Conservation (phyloP, 179 eudicot genomes). For the Spergularia azorica region DNA sequence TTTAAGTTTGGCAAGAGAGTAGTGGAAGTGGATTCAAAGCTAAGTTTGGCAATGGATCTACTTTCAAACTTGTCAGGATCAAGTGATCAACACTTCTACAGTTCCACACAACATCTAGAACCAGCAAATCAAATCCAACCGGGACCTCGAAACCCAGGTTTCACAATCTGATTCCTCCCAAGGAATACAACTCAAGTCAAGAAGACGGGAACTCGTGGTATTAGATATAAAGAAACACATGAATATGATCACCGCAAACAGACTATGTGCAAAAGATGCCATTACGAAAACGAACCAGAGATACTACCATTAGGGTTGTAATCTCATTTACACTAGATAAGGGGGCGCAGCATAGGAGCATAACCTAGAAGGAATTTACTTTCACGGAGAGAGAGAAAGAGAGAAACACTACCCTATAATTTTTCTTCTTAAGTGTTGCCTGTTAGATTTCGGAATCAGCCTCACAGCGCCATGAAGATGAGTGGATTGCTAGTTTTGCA, state of each 20-base stretch:
- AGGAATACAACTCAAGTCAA: conserved; percentile 20
- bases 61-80: not conserved
- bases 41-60: not conserved
- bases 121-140: conserved; percentile 18
- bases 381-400: not conserved
- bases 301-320: conserved; percentile 13
- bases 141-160: conserved; percentile 10
- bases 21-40: too few species aligned
- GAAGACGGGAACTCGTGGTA: conserved; percentile 15
- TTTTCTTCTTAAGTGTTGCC: conserved; percentile 28
- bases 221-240: not conserved
- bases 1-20: too few species aligned
- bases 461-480: conserved; percentile 21
- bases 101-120: not conserved
- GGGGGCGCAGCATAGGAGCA: not conserved
- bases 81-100: not conserved
- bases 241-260: not conserved
- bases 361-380: conserved; percentile 11
- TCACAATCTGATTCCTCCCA: conserved; percentile 19
- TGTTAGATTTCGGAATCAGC: conserved; percentile 39
- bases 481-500: conserved; percentile 40
- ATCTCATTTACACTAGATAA: conserved; percentile 18
- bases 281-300: conserved; percentile 4
- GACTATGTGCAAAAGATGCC: conserved; percentile 32
- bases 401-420: conserved; percentile 26